Conservation (phyloP, 352 stramenopile genomes). For the Globisporangium megalacanthum region DNA sequence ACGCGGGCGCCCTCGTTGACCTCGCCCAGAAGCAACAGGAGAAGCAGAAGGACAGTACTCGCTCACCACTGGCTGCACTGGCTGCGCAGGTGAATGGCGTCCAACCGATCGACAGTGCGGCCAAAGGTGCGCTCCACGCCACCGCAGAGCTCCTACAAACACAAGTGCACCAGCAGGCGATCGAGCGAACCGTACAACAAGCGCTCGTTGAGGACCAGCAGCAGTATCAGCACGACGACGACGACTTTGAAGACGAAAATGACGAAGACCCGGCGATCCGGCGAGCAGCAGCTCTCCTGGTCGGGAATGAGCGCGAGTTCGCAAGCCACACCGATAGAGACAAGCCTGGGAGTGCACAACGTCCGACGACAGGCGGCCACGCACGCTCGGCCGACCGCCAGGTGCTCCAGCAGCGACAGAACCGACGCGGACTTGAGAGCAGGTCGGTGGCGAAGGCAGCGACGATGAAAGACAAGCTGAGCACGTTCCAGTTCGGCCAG, state of each 20-base stretch:
- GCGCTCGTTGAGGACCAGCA: conserved; percentile 33
- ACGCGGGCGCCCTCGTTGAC: conserved; percentile 16
- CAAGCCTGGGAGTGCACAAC: not conserved
- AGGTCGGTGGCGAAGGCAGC: conserved; percentile 24
- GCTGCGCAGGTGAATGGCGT: conserved; percentile 39
- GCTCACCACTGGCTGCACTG: conserved; percentile 11
- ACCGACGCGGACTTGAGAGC: conserved; percentile 13
- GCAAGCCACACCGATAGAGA: not conserved
- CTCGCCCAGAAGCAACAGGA: conserved; percentile 15
- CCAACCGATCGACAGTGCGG: conserved; percentile 10
- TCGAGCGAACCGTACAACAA: conserved; percentile 26
- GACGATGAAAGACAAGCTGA: conserved; percentile 53
- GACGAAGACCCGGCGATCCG: conserved; percentile 17
- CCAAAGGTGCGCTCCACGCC: conserved; percentile 22
- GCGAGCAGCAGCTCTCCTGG: conserved; percentile 5
- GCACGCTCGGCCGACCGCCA: conserved; percentile 27
- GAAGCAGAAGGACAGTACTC: conserved; percentile 1
- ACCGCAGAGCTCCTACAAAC: conserved; percentile 23
- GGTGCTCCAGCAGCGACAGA: conserved; percentile 24
- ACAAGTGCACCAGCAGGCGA: conserved; percentile 16
- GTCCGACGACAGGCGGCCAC: not conserved
- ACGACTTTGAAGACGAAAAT: conserved; percentile 41
- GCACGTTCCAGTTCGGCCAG: conserved; percentile 52
- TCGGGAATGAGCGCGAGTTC: not conserved
- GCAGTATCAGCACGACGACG: conserved; percentile 35